phyloP scores from a whole-genome alignment of 768 basidiomycete genomes.

The Leccinum subgranulosum region DNA sequence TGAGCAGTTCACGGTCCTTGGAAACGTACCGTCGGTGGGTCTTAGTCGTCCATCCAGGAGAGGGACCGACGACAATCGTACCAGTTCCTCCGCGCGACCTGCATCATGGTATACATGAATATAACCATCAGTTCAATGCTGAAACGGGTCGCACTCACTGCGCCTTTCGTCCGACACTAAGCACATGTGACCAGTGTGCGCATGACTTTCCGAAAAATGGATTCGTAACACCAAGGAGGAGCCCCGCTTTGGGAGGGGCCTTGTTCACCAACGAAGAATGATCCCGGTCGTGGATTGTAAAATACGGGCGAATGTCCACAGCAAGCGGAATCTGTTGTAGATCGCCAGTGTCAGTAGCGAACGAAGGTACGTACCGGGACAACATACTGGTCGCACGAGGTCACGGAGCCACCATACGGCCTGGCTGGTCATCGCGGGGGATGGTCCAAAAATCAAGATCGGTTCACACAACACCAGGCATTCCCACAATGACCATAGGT shows the following conservation, averaged over 20 bases:
- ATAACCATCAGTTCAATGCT: neutral
- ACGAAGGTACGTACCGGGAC: neutral
- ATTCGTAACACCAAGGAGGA: constrained; percentile 84
- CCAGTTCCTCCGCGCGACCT: constrained; percentile 7
- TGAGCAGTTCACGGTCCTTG: constrained; percentile 75
- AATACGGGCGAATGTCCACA: constrained; percentile 88
- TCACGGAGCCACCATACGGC: constrained; percentile 92
- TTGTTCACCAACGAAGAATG: constrained; percentile 72
- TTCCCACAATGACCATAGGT: constrained; percentile 91
- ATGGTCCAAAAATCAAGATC: constrained; percentile 75
- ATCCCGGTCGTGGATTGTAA: constrained; percentile 95
- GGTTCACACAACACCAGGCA: constrained; percentile 90
- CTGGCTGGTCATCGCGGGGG: constrained; percentile 80
- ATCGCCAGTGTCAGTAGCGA: neutral
- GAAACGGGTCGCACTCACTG: constrained; percentile 35
- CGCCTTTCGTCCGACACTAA: constrained; percentile 59
- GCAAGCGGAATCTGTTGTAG: constrained; percentile 68
- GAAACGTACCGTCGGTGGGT: constrained; percentile 82
- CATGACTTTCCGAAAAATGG: constrained; percentile 81
- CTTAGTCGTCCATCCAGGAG: constrained; percentile 73
- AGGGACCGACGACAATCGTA: constrained; percentile 41
- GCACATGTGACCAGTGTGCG: constrained; percentile 80
- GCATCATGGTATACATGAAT: neutral
- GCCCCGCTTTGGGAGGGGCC: constrained; percentile 72
- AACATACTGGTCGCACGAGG: constrained; percentile 72